Evolutionary conservation across 805 yeast genomes (phyloP).

Genomic region (Maudiozyma pseudohumilis): DNA sequence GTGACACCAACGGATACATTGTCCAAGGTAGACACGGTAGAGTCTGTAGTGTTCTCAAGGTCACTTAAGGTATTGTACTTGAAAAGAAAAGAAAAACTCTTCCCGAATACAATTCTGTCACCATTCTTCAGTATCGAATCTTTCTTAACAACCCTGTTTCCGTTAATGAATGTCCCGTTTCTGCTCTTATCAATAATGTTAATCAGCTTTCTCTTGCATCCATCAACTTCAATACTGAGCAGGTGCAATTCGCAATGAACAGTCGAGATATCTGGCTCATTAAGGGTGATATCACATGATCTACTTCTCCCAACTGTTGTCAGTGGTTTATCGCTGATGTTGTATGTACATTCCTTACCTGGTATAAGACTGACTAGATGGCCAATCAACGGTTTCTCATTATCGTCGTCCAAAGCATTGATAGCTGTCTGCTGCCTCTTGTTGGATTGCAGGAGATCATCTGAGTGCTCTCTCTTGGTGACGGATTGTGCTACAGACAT

Average conservation of each 20-base stretch:
- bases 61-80: constrained; percentile 27
- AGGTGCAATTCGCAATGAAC: constrained; percentile 48
- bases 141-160: constrained; percentile 38
- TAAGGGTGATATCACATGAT: constrained; percentile 44
- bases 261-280: constrained; percentile 56
- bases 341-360: constrained; percentile 24
- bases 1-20: background rate
- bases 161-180: constrained; percentile 63
- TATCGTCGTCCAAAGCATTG: background rate
- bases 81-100: constrained; percentile 41
- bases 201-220: constrained; percentile 29
- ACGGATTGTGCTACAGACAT: constrained; percentile 2
- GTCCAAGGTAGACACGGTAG: background rate
- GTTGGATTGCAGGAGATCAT: constrained; percentile 6
- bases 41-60: background rate
- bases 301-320: constrained; percentile 46
- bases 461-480: constrained; percentile 11
- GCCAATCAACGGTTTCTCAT: constrained; percentile 8
- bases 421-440: constrained; percentile 13
- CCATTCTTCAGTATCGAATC: constrained; percentile 48
- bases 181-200: constrained; percentile 45
- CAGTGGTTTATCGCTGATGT: constrained; percentile 28
- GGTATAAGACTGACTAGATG: constrained; percentile 25
- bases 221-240: constrained; percentile 31
- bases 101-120: constrained; percentile 51